Conservation (phyloP, 805 yeast species). For the Wickerhamomyces ciferrii region DNA sequence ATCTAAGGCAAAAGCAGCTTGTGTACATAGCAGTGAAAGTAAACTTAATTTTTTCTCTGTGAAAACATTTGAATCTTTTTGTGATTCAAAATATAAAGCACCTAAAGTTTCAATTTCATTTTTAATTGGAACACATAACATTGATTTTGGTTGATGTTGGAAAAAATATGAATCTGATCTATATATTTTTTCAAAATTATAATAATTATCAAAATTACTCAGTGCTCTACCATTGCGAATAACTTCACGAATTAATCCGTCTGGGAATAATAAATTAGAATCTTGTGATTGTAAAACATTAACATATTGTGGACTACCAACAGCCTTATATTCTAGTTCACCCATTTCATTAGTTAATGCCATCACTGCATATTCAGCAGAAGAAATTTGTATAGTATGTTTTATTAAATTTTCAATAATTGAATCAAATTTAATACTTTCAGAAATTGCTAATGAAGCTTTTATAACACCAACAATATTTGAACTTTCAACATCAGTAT, state of each 20-base stretch:
- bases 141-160: slow-evolving; percentile 27
- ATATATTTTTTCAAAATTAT: slow-evolving; percentile 27
- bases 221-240: slow-evolving; percentile 31
- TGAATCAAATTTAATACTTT: slow-evolving; percentile 32
- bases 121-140: slow-evolving; percentile 41
- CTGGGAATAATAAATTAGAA: slow-evolving; percentile 37
- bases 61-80: slow-evolving; percentile 21
- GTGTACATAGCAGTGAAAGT: slow-evolving; percentile 39
- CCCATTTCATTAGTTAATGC: slow-evolving; percentile 24
- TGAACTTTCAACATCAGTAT: slow-evolving; percentile 6
- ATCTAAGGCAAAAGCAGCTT: slow-evolving; percentile 46
- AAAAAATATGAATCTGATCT: slow-evolving; percentile 36
- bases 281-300: slow-evolving; percentile 34
- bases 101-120: slow-evolving; percentile 37
- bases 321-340: slow-evolving; percentile 25
- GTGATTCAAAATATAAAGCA: slow-evolving; percentile 38
- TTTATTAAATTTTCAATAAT: slow-evolving; percentile 33
- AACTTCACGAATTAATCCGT: slow-evolving; percentile 31
- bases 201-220: slow-evolving; percentile 30
- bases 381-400: slow-evolving; percentile 31
- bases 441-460: slow-evolving; percentile 45
- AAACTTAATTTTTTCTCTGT: slow-evolving; percentile 32
- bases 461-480: slow-evolving; percentile 32
- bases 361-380: slow-evolving; percentile 30
- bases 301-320: slow-evolving; percentile 23